Evolutionary conservation across 169 alveolate species (phyloP), one percentile per base, ranked within the genome.

Genomic region (Plasmodium cynomolgi): DNA sequence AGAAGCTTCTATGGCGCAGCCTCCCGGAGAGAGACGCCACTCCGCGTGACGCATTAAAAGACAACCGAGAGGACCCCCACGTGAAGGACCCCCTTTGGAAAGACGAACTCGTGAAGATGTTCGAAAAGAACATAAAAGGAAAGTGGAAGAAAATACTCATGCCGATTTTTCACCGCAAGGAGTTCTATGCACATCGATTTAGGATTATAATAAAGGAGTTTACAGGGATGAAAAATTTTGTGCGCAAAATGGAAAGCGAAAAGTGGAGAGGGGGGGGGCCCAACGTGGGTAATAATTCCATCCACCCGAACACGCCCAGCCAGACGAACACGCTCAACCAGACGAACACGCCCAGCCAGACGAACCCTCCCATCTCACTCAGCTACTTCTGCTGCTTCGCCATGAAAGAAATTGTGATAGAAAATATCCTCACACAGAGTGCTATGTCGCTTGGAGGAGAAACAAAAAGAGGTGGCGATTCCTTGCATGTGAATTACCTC

Each of bases 341-440:
- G 81, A 0, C 39, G 37, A 90, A 3, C 81, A 23, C 8, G 81
- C 11, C 44, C 37, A 44, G 7, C 23, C 39, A n/a, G 17, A 3
- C 26, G 26, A 37, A 5, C 44, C 34, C 37, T 9, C 31, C 37
- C n/a, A 68, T 90, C 47, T 68, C 90, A 13, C 71, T 90, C 8
- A 80, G 84, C 34, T 90, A 90, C 26, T 90, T 58, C 26, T 80
- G 94, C 31, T 90, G 91, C 39, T 81, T 90, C 23, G 91, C 91
- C 44, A 62, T 47, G 62, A 39, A 90, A 7, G 94, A 90, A 80
- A 81, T 90, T 11, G n/a, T 56, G 20, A 23, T 90, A 4, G 47
- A 11, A 2, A 47, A 90, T 9, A 41, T 90, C 9, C 58, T 34
- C 23, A 33, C 29, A 77, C 56, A 33, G 23, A 77, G 44, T 37